Conservation (phyloP, 192 early-diverging fungal genomes). For the Kickxella alabastrina region DNA sequence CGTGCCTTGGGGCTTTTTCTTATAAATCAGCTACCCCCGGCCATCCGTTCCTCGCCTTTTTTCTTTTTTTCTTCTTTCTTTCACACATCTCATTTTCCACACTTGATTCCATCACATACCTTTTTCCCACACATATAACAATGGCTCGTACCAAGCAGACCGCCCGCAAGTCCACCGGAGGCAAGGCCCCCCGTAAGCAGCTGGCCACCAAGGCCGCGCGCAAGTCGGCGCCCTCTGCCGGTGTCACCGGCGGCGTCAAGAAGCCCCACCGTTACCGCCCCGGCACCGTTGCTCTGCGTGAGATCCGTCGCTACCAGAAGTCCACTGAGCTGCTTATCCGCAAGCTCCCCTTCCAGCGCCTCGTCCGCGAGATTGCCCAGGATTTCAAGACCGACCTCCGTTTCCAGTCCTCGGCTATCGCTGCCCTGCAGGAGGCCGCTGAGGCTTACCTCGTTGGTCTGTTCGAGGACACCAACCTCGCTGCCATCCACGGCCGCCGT, state of each 20-base stretch:
- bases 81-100: constrained; percentile 1
- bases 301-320: constrained; percentile 94
- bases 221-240: constrained; percentile 84
- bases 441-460: constrained; percentile 89
- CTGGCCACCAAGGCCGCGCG: constrained; percentile 93
- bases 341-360: constrained; percentile 91
- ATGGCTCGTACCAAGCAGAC: constrained; percentile 19
- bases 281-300: constrained; percentile 86
- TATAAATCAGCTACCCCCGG: not conserved
- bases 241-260: constrained; percentile 92
- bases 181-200: constrained; percentile 98
- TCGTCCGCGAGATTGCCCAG: constrained; percentile 98
- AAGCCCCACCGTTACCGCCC: constrained; percentile 82
- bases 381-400: constrained; percentile 99
- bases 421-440: constrained; percentile 96
- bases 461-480: constrained; percentile 98
- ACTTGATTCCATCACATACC: not conserved
- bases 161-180: constrained; percentile 95
- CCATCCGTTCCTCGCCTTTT: not conserved
- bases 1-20: too few species aligned
- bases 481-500: constrained; percentile 99
- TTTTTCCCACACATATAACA: not conserved
- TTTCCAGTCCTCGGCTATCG: constrained; percentile 99
- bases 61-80: not conserved
- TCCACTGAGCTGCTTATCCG: constrained; percentile 91